A percentile compares a stretch with the other conserved stretches of the same genome.
Evolutionary conservation across 148 eudicot species (phyloP).

Genomic region (Nyssa sinensis): DNA sequence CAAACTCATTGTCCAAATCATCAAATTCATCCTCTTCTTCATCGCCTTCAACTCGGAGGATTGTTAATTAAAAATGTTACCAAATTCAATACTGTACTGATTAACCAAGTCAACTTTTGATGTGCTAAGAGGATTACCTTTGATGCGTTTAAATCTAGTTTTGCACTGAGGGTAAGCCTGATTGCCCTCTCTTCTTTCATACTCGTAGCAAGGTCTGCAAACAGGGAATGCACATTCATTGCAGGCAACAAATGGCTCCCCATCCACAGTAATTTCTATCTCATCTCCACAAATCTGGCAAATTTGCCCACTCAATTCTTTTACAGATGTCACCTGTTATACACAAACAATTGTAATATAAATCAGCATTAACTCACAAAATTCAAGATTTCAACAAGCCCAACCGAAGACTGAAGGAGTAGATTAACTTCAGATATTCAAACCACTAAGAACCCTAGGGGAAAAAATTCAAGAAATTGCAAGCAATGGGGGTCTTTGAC

Average conservation of each 20-base stretch:
- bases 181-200: conserved; percentile 74
- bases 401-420: neutral
- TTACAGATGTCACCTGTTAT: conserved; percentile 52
- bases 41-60: conserved; percentile 55
- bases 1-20: conserved; percentile 62
- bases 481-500: neutral
- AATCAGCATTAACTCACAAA: conserved; percentile 18
- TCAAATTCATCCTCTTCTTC: conserved; percentile 74
- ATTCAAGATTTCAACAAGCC: neutral
- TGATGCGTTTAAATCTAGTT: conserved; percentile 66
- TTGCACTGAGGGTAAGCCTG: conserved; percentile 76
- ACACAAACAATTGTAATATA: neutral
- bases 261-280: conserved; percentile 53
- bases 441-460: neutral
- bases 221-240: conserved; percentile 80
- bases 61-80: neutral
- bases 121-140: conserved; percentile 33
- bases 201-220: conserved; percentile 72
- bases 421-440: neutral
- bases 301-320: conserved; percentile 67
- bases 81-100: neutral
- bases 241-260: conserved; percentile 76
- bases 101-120: neutral
- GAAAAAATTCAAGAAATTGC: conserved; percentile 4
- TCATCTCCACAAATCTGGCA: conserved; percentile 84